Evolutionary conservation across 2,329 filamentous ascomycete species (phyloP).

Genomic region (Penicillium brasilianum): DNA sequence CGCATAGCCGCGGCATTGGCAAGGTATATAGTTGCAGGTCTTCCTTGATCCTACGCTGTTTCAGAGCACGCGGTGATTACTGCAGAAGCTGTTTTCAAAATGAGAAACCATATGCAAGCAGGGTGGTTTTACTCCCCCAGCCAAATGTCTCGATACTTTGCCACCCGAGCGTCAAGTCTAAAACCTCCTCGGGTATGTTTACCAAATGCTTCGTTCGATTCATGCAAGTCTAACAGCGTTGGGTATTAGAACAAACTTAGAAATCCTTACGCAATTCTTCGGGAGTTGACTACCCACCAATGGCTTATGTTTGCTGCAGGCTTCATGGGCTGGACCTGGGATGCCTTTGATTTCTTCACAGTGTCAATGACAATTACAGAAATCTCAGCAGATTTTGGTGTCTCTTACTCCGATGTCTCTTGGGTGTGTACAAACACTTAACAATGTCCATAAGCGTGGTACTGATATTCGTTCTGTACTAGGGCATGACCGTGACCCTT

Average conservation of each 20-base stretch:
- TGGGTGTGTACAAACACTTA: constrained; percentile 52
- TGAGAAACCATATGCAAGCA: constrained; percentile 39
- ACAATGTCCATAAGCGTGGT: background rate
- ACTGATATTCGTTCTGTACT: background rate
- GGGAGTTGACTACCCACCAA: constrained; percentile 50
- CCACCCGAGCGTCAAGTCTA: constrained; percentile 40
- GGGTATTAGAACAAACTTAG: constrained; percentile 14
- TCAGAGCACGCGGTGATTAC: background rate
- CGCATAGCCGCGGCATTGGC: background rate
- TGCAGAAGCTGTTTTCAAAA: constrained; percentile 14
- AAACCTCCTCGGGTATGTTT: constrained; percentile 35
- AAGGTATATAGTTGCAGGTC: constrained; percentile 10
- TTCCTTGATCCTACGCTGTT: background rate
- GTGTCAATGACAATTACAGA: constrained; percentile 64
- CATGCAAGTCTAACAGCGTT: constrained; percentile 2
- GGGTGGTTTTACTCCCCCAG: constrained; percentile 41
- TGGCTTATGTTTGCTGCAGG: constrained; percentile 57
- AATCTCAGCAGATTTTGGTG: constrained; percentile 59
- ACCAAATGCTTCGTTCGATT: background rate
- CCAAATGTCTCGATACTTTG: constrained; percentile 41
- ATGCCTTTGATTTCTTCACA: constrained; percentile 71
- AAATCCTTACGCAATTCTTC: constrained; percentile 12
- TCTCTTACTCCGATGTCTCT: constrained; percentile 63
- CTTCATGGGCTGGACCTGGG: constrained; percentile 58
- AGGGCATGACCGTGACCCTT: constrained; percentile 62